A percentile compares a stretch with the other conserved stretches of the same genome.
These are phyloP conservation scores for Pouteria glomerata DNA, from an alignment of 148 eudicot genomes.

Conservation along the genomic window DNA sequence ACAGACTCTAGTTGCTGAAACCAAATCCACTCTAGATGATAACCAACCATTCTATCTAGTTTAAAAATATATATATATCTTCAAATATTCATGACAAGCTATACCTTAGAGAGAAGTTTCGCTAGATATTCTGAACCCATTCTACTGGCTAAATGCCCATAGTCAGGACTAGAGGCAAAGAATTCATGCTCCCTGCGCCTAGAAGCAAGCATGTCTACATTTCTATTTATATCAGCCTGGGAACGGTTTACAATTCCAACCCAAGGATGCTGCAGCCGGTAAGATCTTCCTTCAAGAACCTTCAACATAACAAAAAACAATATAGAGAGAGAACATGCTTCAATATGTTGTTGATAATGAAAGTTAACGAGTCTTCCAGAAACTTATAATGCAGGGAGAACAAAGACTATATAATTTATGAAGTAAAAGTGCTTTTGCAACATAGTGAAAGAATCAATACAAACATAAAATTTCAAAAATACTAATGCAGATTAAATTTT, in stretches of 20 bases:
- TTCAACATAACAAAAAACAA: slow-evolving; percentile 17
- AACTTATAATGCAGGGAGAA: background rate
- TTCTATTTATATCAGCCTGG: slow-evolving; percentile 77
- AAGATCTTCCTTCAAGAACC: slow-evolving; percentile 93
- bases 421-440: background rate
- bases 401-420: background rate
- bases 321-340: background rate
- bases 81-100: background rate
- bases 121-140: slow-evolving; percentile 89
- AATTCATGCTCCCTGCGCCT: slow-evolving; percentile 68
- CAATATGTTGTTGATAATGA: background rate
- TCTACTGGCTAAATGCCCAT: slow-evolving; percentile 60
- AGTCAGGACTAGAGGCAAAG: slow-evolving; percentile 70
- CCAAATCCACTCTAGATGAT: background rate
- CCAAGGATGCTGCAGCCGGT: slow-evolving; percentile 74
- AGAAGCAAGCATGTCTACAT: slow-evolving; percentile 65
- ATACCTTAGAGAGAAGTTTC: slow-evolving; percentile 69
- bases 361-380: background rate
- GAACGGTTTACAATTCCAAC: slow-evolving; percentile 89
- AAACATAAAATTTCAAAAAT: no score
- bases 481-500: no score
- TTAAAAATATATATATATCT: background rate
- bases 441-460: no score
- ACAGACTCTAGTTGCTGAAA: slow-evolving; percentile 52
- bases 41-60: background rate